These are phyloP conservation scores for Lactarius tabidus DNA, from an alignment of 768 basidiomycete species.

Conservation along the genomic window DNA sequence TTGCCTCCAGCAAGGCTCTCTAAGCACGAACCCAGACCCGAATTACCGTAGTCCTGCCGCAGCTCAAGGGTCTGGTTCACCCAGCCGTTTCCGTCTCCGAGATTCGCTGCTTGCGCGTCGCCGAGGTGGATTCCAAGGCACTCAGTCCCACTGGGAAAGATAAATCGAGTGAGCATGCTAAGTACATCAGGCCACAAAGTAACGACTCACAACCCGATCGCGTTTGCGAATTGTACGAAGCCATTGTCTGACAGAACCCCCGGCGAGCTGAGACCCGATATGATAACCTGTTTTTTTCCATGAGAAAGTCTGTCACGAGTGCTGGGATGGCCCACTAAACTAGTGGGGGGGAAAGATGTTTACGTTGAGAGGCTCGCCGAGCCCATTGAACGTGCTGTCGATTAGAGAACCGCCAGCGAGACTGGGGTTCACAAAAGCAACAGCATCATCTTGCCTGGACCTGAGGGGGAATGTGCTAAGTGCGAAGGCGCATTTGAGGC, in stretches of 20 bases:
- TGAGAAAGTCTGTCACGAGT: neutral
- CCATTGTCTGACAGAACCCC: slow-evolving; percentile 22
- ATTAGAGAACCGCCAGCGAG: slow-evolving; percentile 2
- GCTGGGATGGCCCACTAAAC: neutral
- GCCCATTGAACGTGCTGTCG: neutral
- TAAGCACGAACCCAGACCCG: slow-evolving; percentile 40
- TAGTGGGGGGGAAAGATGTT: neutral
- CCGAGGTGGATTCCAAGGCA: slow-evolving; percentile 36
- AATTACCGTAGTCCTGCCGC: slow-evolving; percentile 41
- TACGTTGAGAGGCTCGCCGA: slow-evolving; percentile 26
- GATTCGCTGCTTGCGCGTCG: slow-evolving; percentile 39
- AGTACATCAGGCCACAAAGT: neutral
- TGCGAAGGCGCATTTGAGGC: slow-evolving; percentile 6
- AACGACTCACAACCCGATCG: slow-evolving; percentile 23
- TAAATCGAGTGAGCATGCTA: neutral
- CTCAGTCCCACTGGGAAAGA: slow-evolving; percentile 25
- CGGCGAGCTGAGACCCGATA: slow-evolving; percentile 20
- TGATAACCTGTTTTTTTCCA: slow-evolving; percentile 14
- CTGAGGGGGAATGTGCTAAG: neutral
- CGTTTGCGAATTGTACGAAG: slow-evolving; percentile 19
- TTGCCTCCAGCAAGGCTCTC: slow-evolving; percentile 32
- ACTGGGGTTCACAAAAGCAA: neutral
- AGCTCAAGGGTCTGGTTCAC: slow-evolving; percentile 44
- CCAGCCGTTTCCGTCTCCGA: slow-evolving; percentile 46
- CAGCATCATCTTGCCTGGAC: neutral